Evolutionary conservation across 2,329 filamentous ascomycete genomes (phyloP).

Genomic region (Neurospora crassa): DNA sequence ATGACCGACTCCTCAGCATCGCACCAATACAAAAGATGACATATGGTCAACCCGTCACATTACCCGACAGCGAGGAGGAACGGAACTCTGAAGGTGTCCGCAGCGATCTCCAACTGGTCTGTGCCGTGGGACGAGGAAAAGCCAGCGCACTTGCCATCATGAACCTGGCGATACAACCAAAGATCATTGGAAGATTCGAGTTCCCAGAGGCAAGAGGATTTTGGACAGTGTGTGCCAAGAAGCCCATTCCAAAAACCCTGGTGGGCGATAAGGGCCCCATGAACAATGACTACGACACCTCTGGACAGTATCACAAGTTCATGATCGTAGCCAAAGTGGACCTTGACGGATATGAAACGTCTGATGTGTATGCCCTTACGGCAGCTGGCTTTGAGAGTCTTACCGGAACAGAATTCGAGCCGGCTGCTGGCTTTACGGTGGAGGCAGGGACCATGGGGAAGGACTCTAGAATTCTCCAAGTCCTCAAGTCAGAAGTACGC

Average conservation of each 20-base stretch:
- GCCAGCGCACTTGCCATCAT: slow-evolving; percentile 65
- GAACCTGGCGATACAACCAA: slow-evolving; percentile 68
- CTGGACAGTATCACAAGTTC: slow-evolving; percentile 63
- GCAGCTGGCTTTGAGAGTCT: slow-evolving; percentile 65
- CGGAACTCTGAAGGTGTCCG: slow-evolving; percentile 35
- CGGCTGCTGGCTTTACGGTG: slow-evolving; percentile 76
- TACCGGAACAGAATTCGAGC: slow-evolving; percentile 82
- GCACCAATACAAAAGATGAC: slow-evolving; percentile 71
- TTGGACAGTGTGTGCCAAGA: slow-evolving; percentile 71
- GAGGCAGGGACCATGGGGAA: slow-evolving; percentile 77
- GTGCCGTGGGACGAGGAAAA: slow-evolving; percentile 52
- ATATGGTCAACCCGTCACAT: slow-evolving; percentile 47
- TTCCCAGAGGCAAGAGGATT: slow-evolving; percentile 65
- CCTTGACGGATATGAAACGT: slow-evolving; percentile 61
- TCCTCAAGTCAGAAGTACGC: slow-evolving; percentile 76
- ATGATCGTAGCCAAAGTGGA: slow-evolving; percentile 73
- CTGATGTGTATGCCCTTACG: slow-evolving; percentile 69
- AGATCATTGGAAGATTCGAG: slow-evolving; percentile 58
- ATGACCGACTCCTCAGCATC: slow-evolving; percentile 68
- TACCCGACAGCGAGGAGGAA: slow-evolving; percentile 35
- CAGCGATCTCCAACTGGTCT: slow-evolving; percentile 50
- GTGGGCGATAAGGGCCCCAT: slow-evolving; percentile 42
- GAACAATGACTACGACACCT: slow-evolving; percentile 44
- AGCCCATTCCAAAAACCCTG: slow-evolving; percentile 52
- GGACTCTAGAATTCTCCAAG: slow-evolving; percentile 74